These are phyloP conservation scores for Cutaneotrichosporon daszewskae DNA, from an alignment of 1,284 basidiomycete genomes.

Conservation along the genomic window DNA sequence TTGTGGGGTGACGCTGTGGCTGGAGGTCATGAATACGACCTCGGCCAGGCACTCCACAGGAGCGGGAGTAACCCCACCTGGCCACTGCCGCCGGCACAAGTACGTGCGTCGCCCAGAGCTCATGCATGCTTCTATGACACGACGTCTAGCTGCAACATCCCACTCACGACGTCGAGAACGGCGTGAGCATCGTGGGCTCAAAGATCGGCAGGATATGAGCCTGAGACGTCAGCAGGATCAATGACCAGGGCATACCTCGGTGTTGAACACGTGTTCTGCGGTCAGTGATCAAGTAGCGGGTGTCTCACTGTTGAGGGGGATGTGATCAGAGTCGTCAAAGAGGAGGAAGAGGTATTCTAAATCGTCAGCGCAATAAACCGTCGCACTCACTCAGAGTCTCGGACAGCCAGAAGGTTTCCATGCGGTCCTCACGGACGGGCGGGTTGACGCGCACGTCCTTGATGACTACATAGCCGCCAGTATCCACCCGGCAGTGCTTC, in stretches of 20 bases:
- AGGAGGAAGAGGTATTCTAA: slow-evolving; percentile 80
- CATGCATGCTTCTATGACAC: neutral
- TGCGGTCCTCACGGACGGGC: slow-evolving; percentile 69
- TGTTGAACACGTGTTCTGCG: slow-evolving; percentile 88
- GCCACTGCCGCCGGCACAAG: neutral
- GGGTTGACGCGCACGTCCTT: slow-evolving; percentile 71
- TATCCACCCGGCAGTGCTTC: slow-evolving; percentile 63
- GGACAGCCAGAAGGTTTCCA: slow-evolving; percentile 93
- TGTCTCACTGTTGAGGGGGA: slow-evolving; percentile 71
- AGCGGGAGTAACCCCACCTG: too few relatives aligned
- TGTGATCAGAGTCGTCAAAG: slow-evolving; percentile 66
- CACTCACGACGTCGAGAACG: slow-evolving; percentile 35
- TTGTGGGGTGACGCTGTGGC: too few relatives aligned
- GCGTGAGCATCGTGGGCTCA: slow-evolving; percentile 31
- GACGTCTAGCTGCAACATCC: neutral
- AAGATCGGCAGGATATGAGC: slow-evolving; percentile 48
- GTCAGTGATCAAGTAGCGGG: slow-evolving; percentile 48
- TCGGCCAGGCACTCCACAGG: too few relatives aligned
- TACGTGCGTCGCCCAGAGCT: neutral
- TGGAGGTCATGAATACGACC: too few relatives aligned
- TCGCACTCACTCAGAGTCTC: slow-evolving; percentile 67
- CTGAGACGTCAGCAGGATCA: slow-evolving; percentile 10
- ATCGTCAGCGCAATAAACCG: neutral
- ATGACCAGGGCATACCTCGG: slow-evolving; percentile 59
- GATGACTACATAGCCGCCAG: slow-evolving; percentile 79